Percentiles rank a stretch among this genome's conserved stretches.
Conservation (phyloP, 2,329 filamentous ascomycete genomes). For the Penicillium griseofulvum region DNA sequence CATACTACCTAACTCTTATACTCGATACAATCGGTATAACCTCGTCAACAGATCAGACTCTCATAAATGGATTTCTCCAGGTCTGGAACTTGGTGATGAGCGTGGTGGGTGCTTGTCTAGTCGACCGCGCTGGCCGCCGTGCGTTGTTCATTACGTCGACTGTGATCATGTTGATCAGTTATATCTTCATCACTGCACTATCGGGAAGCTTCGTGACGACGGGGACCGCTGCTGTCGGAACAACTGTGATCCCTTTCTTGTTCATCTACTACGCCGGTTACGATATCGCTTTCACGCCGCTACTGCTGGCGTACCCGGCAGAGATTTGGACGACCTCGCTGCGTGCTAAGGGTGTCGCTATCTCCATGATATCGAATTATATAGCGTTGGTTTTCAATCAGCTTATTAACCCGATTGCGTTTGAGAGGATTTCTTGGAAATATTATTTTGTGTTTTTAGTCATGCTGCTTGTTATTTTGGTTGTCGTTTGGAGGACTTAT, state of each 20-base stretch:
- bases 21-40: slow-evolving; percentile 14
- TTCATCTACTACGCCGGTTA: slow-evolving; percentile 31
- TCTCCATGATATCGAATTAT: slow-evolving; percentile 15
- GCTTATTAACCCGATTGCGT: slow-evolving; percentile 5
- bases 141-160: slow-evolving; percentile 13
- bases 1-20: slow-evolving; percentile 13
- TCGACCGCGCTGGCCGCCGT: slow-evolving; percentile 11
- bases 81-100: slow-evolving; percentile 18
- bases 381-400: slow-evolving; percentile 1
- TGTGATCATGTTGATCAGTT: slow-evolving; percentile 17
- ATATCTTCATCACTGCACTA: slow-evolving; percentile 23
- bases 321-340: slow-evolving; percentile 28
- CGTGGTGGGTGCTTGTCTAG: slow-evolving; percentile 10
- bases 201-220: slow-evolving; percentile 22
- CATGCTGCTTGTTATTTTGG: background rate
- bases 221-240: slow-evolving; percentile 14
- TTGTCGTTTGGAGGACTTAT: slow-evolving; percentile 3
- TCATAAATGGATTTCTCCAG: slow-evolving; percentile 17
- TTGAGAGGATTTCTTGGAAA: slow-evolving; percentile 5
- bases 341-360: slow-evolving; percentile 25
- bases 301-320: slow-evolving; percentile 21
- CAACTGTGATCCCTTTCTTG: slow-evolving; percentile 29
- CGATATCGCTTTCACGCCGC: slow-evolving; percentile 24
- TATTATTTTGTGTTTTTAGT: slow-evolving; percentile 4
- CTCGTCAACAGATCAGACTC: slow-evolving; percentile 8